phyloP scores from a whole-genome alignment of 23 red algal genomes.

The Gracilaria vermiculophylla region DNA sequence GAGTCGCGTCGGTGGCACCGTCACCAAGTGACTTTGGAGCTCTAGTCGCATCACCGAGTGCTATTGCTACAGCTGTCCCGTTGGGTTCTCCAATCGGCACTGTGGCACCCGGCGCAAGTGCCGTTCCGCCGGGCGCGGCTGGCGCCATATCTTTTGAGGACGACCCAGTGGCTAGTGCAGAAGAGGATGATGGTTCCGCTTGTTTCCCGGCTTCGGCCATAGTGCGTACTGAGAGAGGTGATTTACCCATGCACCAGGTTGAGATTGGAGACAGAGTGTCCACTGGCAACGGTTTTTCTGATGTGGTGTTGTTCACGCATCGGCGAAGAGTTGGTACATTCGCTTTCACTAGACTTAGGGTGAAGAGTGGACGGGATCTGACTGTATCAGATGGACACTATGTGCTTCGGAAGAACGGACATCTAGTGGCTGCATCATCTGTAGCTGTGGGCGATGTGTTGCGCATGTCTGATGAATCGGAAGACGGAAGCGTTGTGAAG shows the following conservation, averaged over 20 bases:
- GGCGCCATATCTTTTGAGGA: background rate
- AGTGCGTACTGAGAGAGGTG: constrained; percentile 23
- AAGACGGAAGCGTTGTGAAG: background rate
- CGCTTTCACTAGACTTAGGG: constrained; percentile 1
- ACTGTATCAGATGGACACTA: constrained; percentile 47
- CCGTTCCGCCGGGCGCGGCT: background rate
- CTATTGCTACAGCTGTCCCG: background rate
- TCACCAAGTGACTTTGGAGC: background rate
- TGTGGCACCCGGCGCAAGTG: background rate
- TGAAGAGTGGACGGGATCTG: background rate
- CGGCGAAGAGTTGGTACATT: background rate
- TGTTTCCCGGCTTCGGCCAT: constrained; percentile 57
- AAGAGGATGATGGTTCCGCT: constrained; percentile 37
- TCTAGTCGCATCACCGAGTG: background rate
- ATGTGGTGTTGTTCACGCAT: constrained; percentile 61
- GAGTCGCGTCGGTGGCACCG: background rate
- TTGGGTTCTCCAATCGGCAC: background rate
- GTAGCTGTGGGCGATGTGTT: constrained; percentile 31
- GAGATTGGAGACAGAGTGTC: constrained; percentile 49
- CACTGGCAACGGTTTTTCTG: constrained; percentile 16
- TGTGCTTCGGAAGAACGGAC: constrained; percentile 10
- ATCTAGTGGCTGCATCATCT: background rate
- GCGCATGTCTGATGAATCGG: constrained; percentile 1
- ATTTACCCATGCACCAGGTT: constrained; percentile 35
- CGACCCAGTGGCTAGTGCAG: background rate